A percentile compares a stretch with the other conserved stretches of the same genome.
These are phyloP conservation scores for Kurtzmaniella quercitrusa DNA, from an alignment of 1,139 yeast genomes.

Conservation along the genomic window DNA sequence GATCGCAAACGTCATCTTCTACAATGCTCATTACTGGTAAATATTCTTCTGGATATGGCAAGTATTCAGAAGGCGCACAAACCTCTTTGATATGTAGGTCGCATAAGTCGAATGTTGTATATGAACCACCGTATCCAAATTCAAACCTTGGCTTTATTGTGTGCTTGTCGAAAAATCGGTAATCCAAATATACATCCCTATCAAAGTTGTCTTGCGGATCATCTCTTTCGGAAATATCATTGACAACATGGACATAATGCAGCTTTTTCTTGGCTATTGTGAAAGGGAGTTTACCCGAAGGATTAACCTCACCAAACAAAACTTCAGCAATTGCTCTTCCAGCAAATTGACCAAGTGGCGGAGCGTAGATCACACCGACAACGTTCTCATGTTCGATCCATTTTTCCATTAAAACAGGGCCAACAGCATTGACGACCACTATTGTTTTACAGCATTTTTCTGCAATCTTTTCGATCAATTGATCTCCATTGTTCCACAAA, in stretches of 20 bases:
- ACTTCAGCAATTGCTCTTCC: slow-evolving; percentile 42
- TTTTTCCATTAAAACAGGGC: slow-evolving; percentile 55
- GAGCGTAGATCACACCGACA: slow-evolving; percentile 51
- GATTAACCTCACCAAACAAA: slow-evolving; percentile 55
- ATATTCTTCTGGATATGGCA: slow-evolving; percentile 49
- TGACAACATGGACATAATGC: slow-evolving; percentile 51
- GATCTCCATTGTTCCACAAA: slow-evolving; percentile 61
- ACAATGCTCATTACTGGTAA: slow-evolving; percentile 35
- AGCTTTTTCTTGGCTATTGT: slow-evolving; percentile 54
- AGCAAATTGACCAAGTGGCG: slow-evolving; percentile 56
- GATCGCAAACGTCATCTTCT: slow-evolving; percentile 50
- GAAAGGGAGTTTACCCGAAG: slow-evolving; percentile 61
- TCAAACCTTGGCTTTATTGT: slow-evolving; percentile 55
- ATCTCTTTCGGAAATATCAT: slow-evolving; percentile 32
- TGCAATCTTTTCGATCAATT: slow-evolving; percentile 46
- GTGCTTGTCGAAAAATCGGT: slow-evolving; percentile 53
- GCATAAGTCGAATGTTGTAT: slow-evolving; percentile 43
- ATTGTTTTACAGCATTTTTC: slow-evolving; percentile 49
- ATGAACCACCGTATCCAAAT: slow-evolving; percentile 61
- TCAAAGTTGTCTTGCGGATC: slow-evolving; percentile 49
- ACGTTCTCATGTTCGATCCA: slow-evolving; percentile 59
- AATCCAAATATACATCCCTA: slow-evolving; percentile 50
- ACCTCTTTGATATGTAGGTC: slow-evolving; percentile 39
- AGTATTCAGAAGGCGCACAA: slow-evolving; percentile 41
- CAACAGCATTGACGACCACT: slow-evolving; percentile 55